These are phyloP conservation scores for Brasenia schreberi DNA, from an alignment of 164 flowering plant genomes.

Conservation along the genomic window DNA sequence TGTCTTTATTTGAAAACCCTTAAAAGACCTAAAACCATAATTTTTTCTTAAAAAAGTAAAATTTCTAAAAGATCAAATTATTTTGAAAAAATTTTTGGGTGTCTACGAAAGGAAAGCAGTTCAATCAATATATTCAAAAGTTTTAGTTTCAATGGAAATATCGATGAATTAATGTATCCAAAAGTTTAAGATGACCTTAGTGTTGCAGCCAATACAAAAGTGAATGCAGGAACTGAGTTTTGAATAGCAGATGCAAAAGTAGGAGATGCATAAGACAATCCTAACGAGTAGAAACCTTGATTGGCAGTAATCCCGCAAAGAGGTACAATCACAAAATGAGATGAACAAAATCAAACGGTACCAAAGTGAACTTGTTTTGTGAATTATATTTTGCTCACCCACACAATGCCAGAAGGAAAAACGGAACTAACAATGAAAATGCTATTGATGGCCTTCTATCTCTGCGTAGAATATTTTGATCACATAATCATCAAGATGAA, in stretches of 20 bases:
- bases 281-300: constrained; percentile 74
- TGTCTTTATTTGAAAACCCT: too few species aligned
- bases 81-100: too few species aligned
- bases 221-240: constrained; percentile 74
- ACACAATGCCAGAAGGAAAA: constrained; percentile 55
- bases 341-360: not conserved
- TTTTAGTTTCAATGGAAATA: not conserved
- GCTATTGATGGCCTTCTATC: constrained; percentile 67
- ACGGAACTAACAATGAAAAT: constrained; percentile 46
- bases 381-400: constrained; percentile 30
- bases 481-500: not conserved
- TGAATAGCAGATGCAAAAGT: constrained; percentile 86
- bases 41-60: too few species aligned
- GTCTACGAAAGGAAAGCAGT: not conserved
- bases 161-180: not conserved
- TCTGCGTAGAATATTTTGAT: constrained; percentile 18
- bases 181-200: constrained; percentile 24
- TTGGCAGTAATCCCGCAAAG: constrained; percentile 59
- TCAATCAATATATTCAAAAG: too few species aligned
- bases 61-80: too few species aligned
- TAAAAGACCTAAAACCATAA: too few species aligned
- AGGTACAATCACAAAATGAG: not conserved
- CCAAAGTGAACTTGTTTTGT: not conserved
- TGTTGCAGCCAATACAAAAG: constrained; percentile 59
- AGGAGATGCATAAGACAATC: constrained; percentile 62